Evolutionary conservation across 2,329 filamentous ascomycete genomes (phyloP), one percentile per base, ranked within the genome.

Genomic region (Metarhizium album): DNA sequence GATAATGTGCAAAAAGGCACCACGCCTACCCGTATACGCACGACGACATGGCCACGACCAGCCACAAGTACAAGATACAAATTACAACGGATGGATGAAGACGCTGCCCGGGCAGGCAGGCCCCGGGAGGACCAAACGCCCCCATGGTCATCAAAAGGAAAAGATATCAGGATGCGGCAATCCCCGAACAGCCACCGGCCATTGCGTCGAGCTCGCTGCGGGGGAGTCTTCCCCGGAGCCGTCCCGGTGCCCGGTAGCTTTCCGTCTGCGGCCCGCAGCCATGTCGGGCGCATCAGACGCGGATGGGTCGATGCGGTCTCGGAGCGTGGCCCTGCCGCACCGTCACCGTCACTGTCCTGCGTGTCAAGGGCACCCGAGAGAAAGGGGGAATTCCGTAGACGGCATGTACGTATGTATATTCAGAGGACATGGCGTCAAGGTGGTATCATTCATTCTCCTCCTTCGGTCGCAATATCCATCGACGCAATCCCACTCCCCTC

Each of bases 141-240:
- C 2, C 20, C 20, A 20, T 9, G n/a, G 18, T 11, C 42, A 20
- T 61, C 49, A 68, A 52, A 68, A 66, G n/a, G 61, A 60, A 55
- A 70, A 67, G 49, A 67, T 61, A 47, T 61, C 62, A 14, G 57
- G 54, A 27, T 65, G 62, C 1, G 64, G 67, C 23, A 70, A 55
- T 13, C 62, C 62, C 45, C 67, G 64, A 22, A 71, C 40, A 11
- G 52, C 49, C 7, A 27, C 29, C 4, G 47, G 45, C 51, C 47
- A 47, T 14, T 42, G 51, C 4, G 27, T 24, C 9, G 45, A 23
- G 42, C 31, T 29, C 6, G 42, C n/a, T n/a, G 42, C 24, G 5
- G 46, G 46, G 11, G 46, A 48, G 29, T 20, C 47, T 3, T 53
- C 53, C n/a, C 48, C 24, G 3, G 42, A 48, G 16, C 37, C 40